phyloP scores from a whole-genome alignment of 306 rosid genomes.

The Benincasa hispida region DNA sequence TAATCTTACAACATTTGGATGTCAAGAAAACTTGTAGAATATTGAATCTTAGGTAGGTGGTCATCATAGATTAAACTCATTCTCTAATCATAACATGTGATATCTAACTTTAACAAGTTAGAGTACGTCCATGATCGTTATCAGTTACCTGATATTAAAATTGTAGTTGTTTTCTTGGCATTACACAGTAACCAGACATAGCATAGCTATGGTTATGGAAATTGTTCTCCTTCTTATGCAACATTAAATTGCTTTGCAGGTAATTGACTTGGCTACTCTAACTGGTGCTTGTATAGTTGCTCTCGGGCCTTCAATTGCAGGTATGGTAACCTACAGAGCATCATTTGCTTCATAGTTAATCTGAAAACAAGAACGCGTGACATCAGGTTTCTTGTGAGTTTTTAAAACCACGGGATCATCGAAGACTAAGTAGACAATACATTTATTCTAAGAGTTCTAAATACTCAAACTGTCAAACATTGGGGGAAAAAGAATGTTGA shows the following conservation, averaged over 20 bases:
- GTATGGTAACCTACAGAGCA: slow-evolving; percentile 17
- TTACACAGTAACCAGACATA: not conserved
- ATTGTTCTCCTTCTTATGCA: slow-evolving; percentile 13
- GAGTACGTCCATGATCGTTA: not conserved
- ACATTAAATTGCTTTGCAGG: slow-evolving; percentile 31
- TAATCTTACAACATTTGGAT: not conserved
- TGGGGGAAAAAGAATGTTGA: not conserved
- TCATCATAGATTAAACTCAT: not conserved
- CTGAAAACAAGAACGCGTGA: not conserved
- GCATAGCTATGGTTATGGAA: not conserved
- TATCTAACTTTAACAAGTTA: not conserved
- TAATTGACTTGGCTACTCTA: slow-evolving; percentile 88
- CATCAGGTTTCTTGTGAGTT: not conserved
- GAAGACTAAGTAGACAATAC: not conserved
- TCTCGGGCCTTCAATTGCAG: slow-evolving; percentile 93
- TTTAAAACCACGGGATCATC: not conserved
- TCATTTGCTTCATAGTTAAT: not conserved
- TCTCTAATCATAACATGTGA: not conserved
- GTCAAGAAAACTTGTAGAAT: no score
- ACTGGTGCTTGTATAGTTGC: slow-evolving; percentile 89
- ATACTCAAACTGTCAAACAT: not conserved
- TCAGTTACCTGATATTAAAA: not conserved
- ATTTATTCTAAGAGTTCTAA: not conserved
- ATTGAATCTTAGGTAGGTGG: not conserved
- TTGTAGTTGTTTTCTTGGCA: not conserved